These are phyloP conservation scores for Zopfochytrium polystomum DNA, from an alignment of 371 early-diverging fungal species.

Conservation along the genomic window DNA sequence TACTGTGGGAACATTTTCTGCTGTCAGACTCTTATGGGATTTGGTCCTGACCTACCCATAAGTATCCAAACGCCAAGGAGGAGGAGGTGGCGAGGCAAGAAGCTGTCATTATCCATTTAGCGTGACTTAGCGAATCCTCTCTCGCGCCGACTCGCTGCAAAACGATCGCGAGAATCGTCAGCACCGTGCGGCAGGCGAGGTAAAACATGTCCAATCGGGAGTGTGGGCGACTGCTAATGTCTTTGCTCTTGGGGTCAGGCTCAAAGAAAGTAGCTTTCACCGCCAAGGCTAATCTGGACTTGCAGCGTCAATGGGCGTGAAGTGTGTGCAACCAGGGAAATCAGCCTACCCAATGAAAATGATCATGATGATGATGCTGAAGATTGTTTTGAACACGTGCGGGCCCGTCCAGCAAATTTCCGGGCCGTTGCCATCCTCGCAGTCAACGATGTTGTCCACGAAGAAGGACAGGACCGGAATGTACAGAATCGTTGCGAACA, in stretches of 20 bases:
- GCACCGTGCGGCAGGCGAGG: conserved; percentile 25
- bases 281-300: conserved; percentile 24
- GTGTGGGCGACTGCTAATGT: conserved; percentile 34
- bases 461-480: conserved; percentile 34
- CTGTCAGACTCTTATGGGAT: no score
- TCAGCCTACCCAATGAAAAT: conserved; percentile 30
- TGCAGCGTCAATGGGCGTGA: neutral
- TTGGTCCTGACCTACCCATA: no score
- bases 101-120: conserved; percentile 21
- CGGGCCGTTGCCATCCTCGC: conserved; percentile 1
- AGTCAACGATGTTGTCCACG: conserved; percentile 4
- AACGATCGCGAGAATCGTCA: conserved; percentile 28
- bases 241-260: conserved; percentile 33
- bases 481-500: conserved; percentile 35
- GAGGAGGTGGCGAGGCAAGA: conserved; percentile 21
- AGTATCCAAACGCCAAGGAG: conserved; percentile 21
- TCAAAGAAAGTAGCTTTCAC: conserved; percentile 42
- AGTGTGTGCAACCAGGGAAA: neutral
- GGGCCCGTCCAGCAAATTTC: conserved; percentile 24
- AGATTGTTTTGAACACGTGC: conserved; percentile 21
- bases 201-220: conserved; percentile 36
- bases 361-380: conserved; percentile 17
- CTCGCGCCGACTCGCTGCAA: conserved; percentile 1
- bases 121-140: neutral
- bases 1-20: no score